Conservation (phyloP, 805 yeast genomes). For the Barnettozyma vustinii region DNA sequence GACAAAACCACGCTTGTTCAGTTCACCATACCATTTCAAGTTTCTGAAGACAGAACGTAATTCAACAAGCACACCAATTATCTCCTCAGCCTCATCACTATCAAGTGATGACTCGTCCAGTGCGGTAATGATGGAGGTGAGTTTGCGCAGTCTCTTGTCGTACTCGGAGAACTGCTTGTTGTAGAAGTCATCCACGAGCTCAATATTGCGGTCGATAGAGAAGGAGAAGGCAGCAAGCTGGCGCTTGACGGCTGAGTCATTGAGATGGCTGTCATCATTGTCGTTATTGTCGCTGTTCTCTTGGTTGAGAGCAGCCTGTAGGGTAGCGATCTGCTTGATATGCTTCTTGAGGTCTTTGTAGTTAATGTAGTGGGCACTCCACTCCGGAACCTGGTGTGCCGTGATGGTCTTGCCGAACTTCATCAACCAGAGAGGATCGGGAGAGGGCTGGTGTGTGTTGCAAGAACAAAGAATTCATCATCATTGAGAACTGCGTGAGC, state of each 20-base stretch:
- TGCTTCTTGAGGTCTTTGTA: slow-evolving; percentile 79
- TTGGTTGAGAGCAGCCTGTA: slow-evolving; percentile 31
- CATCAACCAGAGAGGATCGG: slow-evolving; percentile 8
- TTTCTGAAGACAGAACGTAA: slow-evolving; percentile 71
- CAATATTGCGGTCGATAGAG: slow-evolving; percentile 74
- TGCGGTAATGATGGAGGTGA: slow-evolving; percentile 29
- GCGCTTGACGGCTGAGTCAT: slow-evolving; percentile 38
- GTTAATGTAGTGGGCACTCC: slow-evolving; percentile 75
- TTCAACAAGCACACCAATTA: slow-evolving; percentile 65
- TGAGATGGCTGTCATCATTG: slow-evolving; percentile 19
- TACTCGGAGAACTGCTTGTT: slow-evolving; percentile 70
- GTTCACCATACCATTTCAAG: slow-evolving; percentile 89
- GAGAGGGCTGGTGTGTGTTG: background rate
- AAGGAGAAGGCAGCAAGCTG: slow-evolving; percentile 65
- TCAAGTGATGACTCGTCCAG: slow-evolving; percentile 23
- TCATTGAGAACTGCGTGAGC: background rate
- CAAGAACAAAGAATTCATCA: background rate
- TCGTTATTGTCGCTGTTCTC: slow-evolving; percentile 7
- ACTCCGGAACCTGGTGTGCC: slow-evolving; percentile 90
- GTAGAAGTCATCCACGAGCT: slow-evolving; percentile 75
- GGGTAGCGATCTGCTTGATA: slow-evolving; percentile 56
- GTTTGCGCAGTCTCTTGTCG: slow-evolving; percentile 55
- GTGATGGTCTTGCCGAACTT: slow-evolving; percentile 36
- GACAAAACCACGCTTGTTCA: slow-evolving; percentile 83
- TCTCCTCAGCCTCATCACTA: slow-evolving; percentile 52